phyloP scores from a whole-genome alignment of 2,329 filamentous ascomycete genomes.

The Lachnellula suecica region DNA sequence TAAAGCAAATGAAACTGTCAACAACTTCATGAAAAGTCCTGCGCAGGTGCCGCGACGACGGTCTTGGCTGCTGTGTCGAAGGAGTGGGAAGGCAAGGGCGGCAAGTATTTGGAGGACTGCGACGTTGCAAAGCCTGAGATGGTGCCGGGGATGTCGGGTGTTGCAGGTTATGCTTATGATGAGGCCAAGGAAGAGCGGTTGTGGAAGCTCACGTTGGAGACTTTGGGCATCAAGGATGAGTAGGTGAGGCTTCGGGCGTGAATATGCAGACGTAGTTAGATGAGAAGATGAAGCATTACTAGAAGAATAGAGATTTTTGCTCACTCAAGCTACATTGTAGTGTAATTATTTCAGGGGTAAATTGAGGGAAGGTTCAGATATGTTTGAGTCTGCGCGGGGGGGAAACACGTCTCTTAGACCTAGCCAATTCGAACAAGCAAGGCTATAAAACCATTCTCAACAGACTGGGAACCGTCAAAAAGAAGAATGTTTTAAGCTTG shows the following conservation, averaged over 20 bases:
- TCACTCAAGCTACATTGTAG: too few species aligned
- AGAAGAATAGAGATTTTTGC: too few species aligned
- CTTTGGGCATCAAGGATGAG: neutral
- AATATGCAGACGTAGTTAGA: neutral
- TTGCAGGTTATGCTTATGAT: slow-evolving; percentile 35
- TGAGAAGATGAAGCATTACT: too few species aligned
- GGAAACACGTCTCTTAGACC: too few species aligned
- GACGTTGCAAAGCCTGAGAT: slow-evolving; percentile 17
- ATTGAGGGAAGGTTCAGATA: too few species aligned
- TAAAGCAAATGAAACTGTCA: slow-evolving; percentile 1
- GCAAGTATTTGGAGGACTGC: slow-evolving; percentile 45
- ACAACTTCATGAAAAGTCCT: slow-evolving; percentile 28
- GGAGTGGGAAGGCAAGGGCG: slow-evolving; percentile 41
- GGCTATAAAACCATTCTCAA: too few species aligned
- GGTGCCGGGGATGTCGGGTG: neutral
- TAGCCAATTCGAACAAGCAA: too few species aligned
- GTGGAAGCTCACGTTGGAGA: slow-evolving; percentile 39
- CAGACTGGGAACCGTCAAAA: too few species aligned
- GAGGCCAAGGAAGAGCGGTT: slow-evolving; percentile 38
- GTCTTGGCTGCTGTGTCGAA: slow-evolving; percentile 37
- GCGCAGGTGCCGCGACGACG: slow-evolving; percentile 39
- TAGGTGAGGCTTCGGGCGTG: neutral
- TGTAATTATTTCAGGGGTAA: too few species aligned
- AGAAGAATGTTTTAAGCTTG: neutral
- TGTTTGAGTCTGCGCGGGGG: too few species aligned